phyloP scores from a whole-genome alignment of 148 eudicot genomes.

The Rhododendron vialii region DNA sequence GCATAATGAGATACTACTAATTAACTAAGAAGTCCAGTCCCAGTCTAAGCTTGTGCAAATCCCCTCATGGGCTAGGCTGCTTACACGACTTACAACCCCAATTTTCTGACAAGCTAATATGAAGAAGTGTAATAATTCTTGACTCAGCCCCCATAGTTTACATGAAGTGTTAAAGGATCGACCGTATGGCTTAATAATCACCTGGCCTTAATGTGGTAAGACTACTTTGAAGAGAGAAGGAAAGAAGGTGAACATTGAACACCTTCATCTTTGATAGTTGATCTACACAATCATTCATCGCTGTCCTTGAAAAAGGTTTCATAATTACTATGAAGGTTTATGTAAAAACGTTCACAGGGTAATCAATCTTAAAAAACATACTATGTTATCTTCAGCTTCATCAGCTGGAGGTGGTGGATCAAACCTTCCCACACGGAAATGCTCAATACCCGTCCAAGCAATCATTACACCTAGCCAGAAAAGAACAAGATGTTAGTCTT shows the following conservation, averaged over 20 bases:
- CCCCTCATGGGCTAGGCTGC: neutral
- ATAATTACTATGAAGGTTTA: neutral
- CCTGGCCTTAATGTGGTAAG: neutral
- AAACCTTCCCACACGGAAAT: constrained; percentile 82
- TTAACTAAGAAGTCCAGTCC: neutral
- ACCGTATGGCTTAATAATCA: neutral
- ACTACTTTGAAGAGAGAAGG: neutral
- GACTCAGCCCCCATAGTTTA: neutral
- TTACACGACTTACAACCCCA: neutral
- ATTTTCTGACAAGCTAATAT: neutral
- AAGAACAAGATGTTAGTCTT: constrained; percentile 10
- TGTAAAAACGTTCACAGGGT: neutral
- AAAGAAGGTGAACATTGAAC: neutral
- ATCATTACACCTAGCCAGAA: constrained; percentile 78
- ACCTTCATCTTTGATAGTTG: neutral
- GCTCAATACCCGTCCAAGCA: constrained; percentile 98
- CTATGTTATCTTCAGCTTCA: constrained; percentile 77
- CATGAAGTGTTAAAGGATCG: neutral
- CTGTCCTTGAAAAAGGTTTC: neutral
- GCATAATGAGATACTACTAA: neutral
- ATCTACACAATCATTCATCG: neutral
- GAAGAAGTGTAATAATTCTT: neutral
- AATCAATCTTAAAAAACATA: constrained; percentile 22
- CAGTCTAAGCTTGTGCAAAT: neutral
- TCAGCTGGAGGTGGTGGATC: constrained; percentile 86